phyloP scores from a whole-genome alignment of 1,139 yeast species.

The Nakaseomyces uthaithaninus region DNA sequence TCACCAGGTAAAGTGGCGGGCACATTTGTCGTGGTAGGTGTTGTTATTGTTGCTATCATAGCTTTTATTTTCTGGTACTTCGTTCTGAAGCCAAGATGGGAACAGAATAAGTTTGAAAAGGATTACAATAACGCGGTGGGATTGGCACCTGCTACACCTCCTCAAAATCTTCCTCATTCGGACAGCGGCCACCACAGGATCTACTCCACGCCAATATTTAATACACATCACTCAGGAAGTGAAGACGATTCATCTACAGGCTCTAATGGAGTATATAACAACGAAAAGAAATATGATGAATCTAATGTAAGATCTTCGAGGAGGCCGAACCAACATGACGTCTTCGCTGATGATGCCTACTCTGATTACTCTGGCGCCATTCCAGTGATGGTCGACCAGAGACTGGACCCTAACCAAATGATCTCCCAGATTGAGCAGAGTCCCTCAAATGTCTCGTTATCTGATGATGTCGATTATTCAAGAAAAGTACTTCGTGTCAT shows the following conservation, averaged over 20 bases:
- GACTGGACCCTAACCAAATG: slow-evolving; percentile 61
- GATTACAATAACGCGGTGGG: slow-evolving; percentile 22
- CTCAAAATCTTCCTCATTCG: slow-evolving; percentile 9
- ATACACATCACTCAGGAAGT: slow-evolving; percentile 10
- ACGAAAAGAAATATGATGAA: slow-evolving; percentile 16
- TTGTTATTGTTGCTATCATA: slow-evolving; percentile 26
- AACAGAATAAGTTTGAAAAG: slow-evolving; percentile 22
- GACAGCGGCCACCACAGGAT: slow-evolving; percentile 8
- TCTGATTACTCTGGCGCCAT: slow-evolving; percentile 5
- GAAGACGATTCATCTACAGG: slow-evolving; percentile 15
- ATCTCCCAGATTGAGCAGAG: slow-evolving; percentile 40
- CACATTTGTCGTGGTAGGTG: slow-evolving; percentile 34
- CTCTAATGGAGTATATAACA: slow-evolving; percentile 18
- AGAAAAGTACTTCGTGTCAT: slow-evolving; percentile 60
- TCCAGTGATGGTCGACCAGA: slow-evolving; percentile 52
- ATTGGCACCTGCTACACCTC: slow-evolving; percentile 12
- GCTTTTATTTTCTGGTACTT: slow-evolving; percentile 18
- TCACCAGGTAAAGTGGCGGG: slow-evolving; percentile 36
- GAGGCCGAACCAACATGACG: slow-evolving; percentile 8
- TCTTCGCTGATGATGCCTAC: slow-evolving; percentile 6
- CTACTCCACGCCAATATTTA: slow-evolving; percentile 9
- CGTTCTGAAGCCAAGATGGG: slow-evolving; percentile 16
- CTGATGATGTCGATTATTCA: slow-evolving; percentile 68
- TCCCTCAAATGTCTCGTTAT: slow-evolving; percentile 54
- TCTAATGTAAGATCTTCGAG: slow-evolving; percentile 6